Evolutionary conservation across 2,329 filamentous ascomycete species (phyloP), one percentile per base, ranked within the genome.

Genomic region (Thelonectria blattea): DNA sequence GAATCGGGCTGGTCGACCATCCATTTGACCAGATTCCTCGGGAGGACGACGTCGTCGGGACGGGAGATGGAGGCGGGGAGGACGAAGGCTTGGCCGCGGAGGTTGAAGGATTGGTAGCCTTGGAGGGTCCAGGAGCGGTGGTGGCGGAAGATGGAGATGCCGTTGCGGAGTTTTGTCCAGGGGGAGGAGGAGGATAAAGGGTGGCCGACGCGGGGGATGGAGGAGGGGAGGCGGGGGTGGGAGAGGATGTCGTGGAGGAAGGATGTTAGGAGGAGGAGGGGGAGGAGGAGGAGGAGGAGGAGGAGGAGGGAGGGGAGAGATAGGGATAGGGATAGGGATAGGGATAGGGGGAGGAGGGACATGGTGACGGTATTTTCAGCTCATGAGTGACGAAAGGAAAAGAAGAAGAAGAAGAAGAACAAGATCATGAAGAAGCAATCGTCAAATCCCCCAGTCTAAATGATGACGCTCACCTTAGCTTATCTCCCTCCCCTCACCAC

Each of bases 1-100:
- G 69, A 66, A 56, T 82, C 80, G n/a, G 80, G 80, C 63, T 80
- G 76, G 43, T 80, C 78, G 59, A 82, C 74, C 68, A 82, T 75
- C 80, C 80, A 83, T 9, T 71, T 66, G 9, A 79, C 75, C 65
- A 81, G 78, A 1, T 74, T 75, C 3, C 71, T 73, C 2, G 80
- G 80, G 4, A 83, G 70, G 51, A 83, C 75, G 41, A 83, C 75
- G 46, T 82, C 79, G 20, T 76, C 72, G 1, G 78, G 73, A 2
- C 77, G 74, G 8, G 75, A 75, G 1, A 79, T 73, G 4, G 78
- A 73, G 1, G 78, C 73, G 2, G 79, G 79, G 0, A 78, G 73
- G 14, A 81, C 72, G 52, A 81, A 82, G 1, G 80, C 71, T 7
- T 10, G 27, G 27, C 27, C 27, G 27, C 5, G 4, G 46, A 73